Conservation (phyloP, 441 rosid genomes). For the Eutrema salsugineum region DNA sequence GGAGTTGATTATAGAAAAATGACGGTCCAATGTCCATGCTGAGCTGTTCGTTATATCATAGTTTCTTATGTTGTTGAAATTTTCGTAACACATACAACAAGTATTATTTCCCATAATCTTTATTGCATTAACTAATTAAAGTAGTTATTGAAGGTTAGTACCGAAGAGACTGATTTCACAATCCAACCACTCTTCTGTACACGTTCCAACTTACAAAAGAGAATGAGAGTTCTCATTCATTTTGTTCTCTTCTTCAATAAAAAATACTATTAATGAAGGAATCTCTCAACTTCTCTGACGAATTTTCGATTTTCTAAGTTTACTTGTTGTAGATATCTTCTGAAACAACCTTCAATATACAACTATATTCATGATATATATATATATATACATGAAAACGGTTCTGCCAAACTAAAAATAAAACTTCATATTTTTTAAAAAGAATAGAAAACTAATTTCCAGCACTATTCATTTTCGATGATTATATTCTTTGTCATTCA, state of each 20-base stretch:
- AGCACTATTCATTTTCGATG: not conserved
- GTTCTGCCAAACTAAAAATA: not conserved
- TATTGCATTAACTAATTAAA: not conserved
- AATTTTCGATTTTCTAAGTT: constrained; percentile 11
- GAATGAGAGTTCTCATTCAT: constrained; percentile 21
- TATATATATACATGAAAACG: constrained; percentile 1
- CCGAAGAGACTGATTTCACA: constrained; percentile 33
- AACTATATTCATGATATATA: not conserved
- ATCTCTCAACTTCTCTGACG: constrained; percentile 26
- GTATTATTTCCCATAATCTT: not conserved
- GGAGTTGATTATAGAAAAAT: not conserved
- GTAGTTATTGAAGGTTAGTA: constrained; percentile 5
- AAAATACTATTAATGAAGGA: not conserved
- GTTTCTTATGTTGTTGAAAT: constrained; percentile 18
- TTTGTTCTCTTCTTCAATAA: not conserved
- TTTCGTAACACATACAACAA: too few relatives aligned
- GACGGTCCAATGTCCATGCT: not conserved
- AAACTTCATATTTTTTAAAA: not conserved
- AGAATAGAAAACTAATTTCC: not conserved
- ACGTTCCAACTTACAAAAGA: constrained; percentile 33
- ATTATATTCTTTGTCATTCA: not conserved
- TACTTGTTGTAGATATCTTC: not conserved
- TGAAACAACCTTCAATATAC: not conserved
- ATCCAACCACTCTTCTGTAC: constrained; percentile 32
- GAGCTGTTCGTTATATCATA: constrained; percentile 14